Conservation (phyloP, 2,329 filamentous ascomycete species). For the Arthrinium puccinioides region DNA sequence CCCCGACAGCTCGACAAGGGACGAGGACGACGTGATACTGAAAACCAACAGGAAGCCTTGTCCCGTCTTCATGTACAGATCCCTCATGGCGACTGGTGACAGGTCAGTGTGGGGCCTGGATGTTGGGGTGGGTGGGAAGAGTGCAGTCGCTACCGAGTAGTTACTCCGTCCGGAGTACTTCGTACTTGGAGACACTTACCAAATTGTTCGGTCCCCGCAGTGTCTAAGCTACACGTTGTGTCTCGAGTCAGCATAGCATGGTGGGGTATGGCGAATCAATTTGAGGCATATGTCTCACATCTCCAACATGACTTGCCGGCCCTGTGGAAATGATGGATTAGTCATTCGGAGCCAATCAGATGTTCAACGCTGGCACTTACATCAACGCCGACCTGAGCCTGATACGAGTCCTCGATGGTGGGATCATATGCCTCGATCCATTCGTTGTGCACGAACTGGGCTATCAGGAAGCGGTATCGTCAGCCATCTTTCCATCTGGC, state of each 20-base stretch:
- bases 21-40: conserved; percentile 79
- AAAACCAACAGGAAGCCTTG: conserved; percentile 90
- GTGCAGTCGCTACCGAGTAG: background rate
- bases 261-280: conserved; percentile 13
- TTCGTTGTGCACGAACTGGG: conserved; percentile 89
- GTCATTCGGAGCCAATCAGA: conserved; percentile 9
- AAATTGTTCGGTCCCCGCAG: conserved; percentile 87
- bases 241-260: conserved; percentile 21
- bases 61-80: conserved; percentile 88
- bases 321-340: conserved; percentile 43
- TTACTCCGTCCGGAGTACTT: too few relatives aligned
- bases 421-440: conserved; percentile 87
- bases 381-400: conserved; percentile 73
- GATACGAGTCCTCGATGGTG: conserved; percentile 72
- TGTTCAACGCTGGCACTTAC: conserved; percentile 45
- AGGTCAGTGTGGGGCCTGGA: conserved; percentile 16
- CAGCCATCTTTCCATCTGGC: background rate
- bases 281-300: conserved; percentile 52
- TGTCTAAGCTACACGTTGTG: conserved; percentile 58
- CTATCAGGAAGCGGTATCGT: conserved; percentile 34
- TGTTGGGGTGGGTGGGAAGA: conserved; percentile 14
- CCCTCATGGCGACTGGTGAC: conserved; percentile 54
- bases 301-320: conserved; percentile 81
- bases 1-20: conserved; percentile 73
- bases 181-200: too few relatives aligned